Base-by-base conservation (phyloP, 2,329 filamentous ascomycete genomes). In the Aspergillaceae sp. region DNA sequence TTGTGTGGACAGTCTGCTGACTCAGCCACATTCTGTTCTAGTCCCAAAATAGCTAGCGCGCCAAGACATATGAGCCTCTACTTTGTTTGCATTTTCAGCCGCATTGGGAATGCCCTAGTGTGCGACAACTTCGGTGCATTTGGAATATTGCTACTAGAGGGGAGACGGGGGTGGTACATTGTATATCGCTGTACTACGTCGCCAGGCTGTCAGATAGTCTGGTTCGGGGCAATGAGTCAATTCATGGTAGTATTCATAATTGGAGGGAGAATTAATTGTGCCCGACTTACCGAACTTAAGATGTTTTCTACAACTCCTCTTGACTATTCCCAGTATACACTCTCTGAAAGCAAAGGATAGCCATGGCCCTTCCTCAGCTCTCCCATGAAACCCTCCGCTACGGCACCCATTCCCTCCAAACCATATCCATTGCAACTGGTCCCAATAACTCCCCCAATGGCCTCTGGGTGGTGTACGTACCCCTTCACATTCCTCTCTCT, bases 391-490 rank as follows among this genome's bases (percentile, higher is more conserved):
- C 53, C 3, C 48, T 60, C 19, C 48, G 48, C 41, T 63, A 63
- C 19, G 64, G 61, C 35, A 48, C 56, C 26, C 57, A 62, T 50
- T 47, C 47, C 11, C 59, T 70, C 5, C 67, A 70, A 43, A 61
- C 55, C 7, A 53, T 69, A 29, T 57, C 54, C 4, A 58, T 68
- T 1, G 63, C 57, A 28, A 49, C 54, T 2, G 44, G 57, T 32
- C 46, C 54, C 8, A 40, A 56, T 28, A 41, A 52, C 36, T 42
- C 41, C 35, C 41, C 54, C 29, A 48, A 56, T 47, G 59, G 60
- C 35, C 63, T 66, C 52, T 70, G 68, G 68, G 57, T 70, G 50
- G 64, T 70, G 68, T 70, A 67, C 37, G 42, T 34, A 41, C 29
- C 27, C 28, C 26, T 35, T 29, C 29, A 10, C 29, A 27, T 41